Percentiles rank a stretch among this genome's conserved stretches.
phyloP scores from a whole-genome alignment of 345 rosid species.

The Barbarea vulgaris region DNA sequence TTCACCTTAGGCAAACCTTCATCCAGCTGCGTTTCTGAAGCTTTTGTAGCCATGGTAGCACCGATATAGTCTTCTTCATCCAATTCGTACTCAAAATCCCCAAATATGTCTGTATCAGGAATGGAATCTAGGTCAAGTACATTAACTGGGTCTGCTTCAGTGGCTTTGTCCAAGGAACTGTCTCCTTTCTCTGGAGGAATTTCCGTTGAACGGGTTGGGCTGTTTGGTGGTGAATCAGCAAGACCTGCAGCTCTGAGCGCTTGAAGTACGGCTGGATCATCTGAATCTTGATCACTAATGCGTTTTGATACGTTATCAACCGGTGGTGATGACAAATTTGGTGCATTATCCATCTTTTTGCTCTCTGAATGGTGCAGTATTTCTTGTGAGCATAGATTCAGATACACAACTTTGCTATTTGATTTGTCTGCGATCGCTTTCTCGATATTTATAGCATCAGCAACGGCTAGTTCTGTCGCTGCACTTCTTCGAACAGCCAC shows the following conservation, averaged over 20 bases:
- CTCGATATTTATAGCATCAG: slow-evolving; percentile 94
- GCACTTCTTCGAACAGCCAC: slow-evolving; percentile 72
- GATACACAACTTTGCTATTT: slow-evolving; percentile 78
- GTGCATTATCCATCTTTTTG: slow-evolving; percentile 42
- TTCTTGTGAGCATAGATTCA: slow-evolving; percentile 95
- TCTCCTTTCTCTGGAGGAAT: slow-evolving; percentile 42
- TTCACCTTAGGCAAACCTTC: slow-evolving; percentile 65
- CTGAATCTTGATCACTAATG: slow-evolving; percentile 41
- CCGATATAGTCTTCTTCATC: slow-evolving; percentile 86
- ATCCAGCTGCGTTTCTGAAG: slow-evolving; percentile 50
- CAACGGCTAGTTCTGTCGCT: slow-evolving; percentile 93
- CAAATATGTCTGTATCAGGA: slow-evolving; percentile 76
- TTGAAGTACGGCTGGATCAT: slow-evolving; percentile 53
- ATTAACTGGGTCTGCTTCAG: slow-evolving; percentile 60
- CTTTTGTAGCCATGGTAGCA: slow-evolving; percentile 46
- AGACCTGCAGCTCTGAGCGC: slow-evolving; percentile 92
- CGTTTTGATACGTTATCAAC: slow-evolving; percentile 44
- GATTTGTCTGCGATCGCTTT: slow-evolving; percentile 80
- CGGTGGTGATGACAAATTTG: slow-evolving; percentile 44
- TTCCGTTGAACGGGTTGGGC: slow-evolving; percentile 54
- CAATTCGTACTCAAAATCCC: slow-evolving; percentile 83
- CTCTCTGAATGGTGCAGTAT: slow-evolving; percentile 54
- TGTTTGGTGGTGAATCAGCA: slow-evolving; percentile 87
- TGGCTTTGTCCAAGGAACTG: slow-evolving; percentile 37
- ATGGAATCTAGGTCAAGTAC: slow-evolving; percentile 61